Evolutionary conservation across 352 stramenopile species (phyloP).

Genomic region (Phytophthora tentaculata): DNA sequence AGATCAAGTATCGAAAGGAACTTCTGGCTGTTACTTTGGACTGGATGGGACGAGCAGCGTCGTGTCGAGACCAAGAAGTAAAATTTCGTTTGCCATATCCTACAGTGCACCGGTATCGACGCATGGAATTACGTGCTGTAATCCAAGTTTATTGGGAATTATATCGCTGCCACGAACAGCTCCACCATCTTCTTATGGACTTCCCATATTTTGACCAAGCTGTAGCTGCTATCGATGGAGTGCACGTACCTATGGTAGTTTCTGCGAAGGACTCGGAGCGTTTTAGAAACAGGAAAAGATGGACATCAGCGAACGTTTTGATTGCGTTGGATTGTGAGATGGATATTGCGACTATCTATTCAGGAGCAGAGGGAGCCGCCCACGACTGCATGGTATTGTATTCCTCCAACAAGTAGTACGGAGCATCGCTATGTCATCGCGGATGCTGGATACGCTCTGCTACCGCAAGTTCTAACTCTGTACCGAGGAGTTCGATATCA

Average conservation of each 20-base stretch:
- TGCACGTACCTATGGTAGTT: conserved; percentile 2
- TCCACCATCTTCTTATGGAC: neutral
- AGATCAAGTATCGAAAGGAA: conserved; percentile 1
- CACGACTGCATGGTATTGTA: conserved; percentile 13
- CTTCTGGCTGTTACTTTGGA: neutral
- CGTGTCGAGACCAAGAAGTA: conserved; percentile 2
- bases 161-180: neutral
- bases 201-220: conserved; percentile 13
- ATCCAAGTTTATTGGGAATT: neutral
- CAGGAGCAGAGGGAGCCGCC: conserved; percentile 4
- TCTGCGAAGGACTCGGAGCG: neutral
- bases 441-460: neutral
- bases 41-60: neutral
- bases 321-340: conserved; percentile 5
- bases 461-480: conserved; percentile 4
- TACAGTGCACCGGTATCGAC: conserved; percentile 3
- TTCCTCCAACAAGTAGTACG: too few relatives aligned
- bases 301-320: conserved; percentile 12
- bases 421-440: conserved; percentile 1
- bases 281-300: conserved; percentile 15
- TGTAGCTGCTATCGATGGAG: conserved; percentile 8
- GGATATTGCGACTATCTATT: conserved; percentile 6
- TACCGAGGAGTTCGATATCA: conserved; percentile 7
- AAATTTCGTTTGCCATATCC: conserved; percentile 1
- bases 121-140: neutral